Percentiles rank a stretch among this genome's conserved stretches.
These are phyloP conservation scores for Epichloe scottii DNA, from an alignment of 2,329 filamentous ascomycete species.

Conservation along the genomic window DNA sequence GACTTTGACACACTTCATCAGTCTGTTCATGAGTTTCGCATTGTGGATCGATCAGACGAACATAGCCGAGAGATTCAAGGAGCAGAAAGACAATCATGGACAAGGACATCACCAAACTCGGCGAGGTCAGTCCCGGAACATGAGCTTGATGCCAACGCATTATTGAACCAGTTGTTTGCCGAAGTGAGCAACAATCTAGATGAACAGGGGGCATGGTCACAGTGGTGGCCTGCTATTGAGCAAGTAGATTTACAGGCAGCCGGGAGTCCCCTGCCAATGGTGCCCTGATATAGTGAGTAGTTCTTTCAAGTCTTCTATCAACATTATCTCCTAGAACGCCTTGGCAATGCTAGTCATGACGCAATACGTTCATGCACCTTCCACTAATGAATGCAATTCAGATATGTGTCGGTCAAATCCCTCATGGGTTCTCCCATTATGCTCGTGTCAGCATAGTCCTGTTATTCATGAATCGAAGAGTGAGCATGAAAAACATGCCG, in stretches of 20 bases:
- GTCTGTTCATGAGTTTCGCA: constrained; percentile 19
- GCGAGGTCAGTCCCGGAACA: not conserved
- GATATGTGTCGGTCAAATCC: no score
- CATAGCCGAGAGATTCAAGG: constrained; percentile 18
- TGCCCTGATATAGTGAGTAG: not conserved
- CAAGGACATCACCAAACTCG: not conserved
- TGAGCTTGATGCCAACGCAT: constrained; percentile 10
- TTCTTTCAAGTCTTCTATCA: not conserved
- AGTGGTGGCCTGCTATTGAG: constrained; percentile 15
- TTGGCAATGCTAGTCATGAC: not conserved
- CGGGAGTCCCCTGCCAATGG: not conserved
- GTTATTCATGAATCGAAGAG: constrained; percentile 5
- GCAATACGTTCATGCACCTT: not conserved
- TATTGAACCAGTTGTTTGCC: constrained; percentile 13
- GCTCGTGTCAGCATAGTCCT: constrained; percentile 4
- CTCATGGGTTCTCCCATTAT: not conserved
- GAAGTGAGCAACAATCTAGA: constrained; percentile 16
- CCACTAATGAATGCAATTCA: no score
- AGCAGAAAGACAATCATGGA: constrained; percentile 9
- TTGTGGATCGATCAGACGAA: constrained; percentile 18
- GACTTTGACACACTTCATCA: constrained; percentile 19
- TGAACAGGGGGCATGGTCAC: constrained; percentile 16
- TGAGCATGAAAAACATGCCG: constrained; percentile 9
- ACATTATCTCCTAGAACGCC: not conserved
- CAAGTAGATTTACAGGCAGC: constrained; percentile 9